Base-by-base conservation (phyloP, 2,329 filamentous ascomycete species). In the Ophiosphaerella korrae region DNA sequence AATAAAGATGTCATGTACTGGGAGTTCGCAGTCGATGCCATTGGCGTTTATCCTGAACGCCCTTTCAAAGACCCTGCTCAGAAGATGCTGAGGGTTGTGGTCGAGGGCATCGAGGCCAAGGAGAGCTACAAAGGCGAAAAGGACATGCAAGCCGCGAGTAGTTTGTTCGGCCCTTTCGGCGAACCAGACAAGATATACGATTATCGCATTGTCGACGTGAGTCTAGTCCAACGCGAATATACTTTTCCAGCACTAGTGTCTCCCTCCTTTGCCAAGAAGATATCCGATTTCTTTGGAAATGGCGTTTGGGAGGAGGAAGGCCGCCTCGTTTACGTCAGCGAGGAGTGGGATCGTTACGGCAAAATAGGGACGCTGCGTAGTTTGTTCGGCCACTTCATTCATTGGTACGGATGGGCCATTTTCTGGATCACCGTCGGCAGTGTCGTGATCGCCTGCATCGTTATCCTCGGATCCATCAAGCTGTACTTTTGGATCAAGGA, bases 301-400 rank as follows among this genome's bases (percentile, higher is more conserved):
- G 68, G 72, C 7, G 50, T 71, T 9, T 60, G 58, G 52, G 49
- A 56, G 33, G 29, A 26, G 12, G 53, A 71, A 7, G 65, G 62
- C 9, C 60, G 66, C 24, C 53, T 71, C 4, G 45, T 73, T 5
- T 72, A 64, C 39, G 56, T 60, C 5, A 36, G 50, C 11, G 49
- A 60, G 7, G 67, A 73, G 26, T 73, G 70, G 70, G 66, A 54
- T n/a, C 8, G 26, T 0, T 70, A 67, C 21, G 70, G 67, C 32
- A 70, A 71, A 48, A 57, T 64, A 14, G 68, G 68, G 14, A 66
- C 68, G 0, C 42, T 73, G 18, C 58, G 64, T 38, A 55, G 69
- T 23, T 42, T 52, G 16, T 50, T 70, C 11, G 64, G 64, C 32
- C 42, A 57, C 4, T 53, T 73, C 16, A 48, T 67, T 7, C 52